A percentile compares a stretch with the other conserved stretches of the same genome.
phyloP scores from a whole-genome alignment of 768 basidiomycete genomes.

The Boletus subparvulus region DNA sequence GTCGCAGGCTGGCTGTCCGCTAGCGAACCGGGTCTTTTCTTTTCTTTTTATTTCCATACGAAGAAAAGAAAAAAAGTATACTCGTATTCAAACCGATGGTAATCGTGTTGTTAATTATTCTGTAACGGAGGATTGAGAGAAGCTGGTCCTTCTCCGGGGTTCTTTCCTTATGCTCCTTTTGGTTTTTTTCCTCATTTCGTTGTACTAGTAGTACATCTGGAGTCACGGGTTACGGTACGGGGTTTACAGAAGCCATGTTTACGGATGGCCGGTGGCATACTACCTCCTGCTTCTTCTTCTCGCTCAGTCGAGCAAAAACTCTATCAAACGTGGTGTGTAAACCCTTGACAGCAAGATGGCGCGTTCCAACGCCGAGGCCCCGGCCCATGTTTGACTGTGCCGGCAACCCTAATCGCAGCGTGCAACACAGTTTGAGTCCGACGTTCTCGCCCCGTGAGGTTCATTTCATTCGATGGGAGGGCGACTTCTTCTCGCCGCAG shows the following conservation, averaged over 20 bases:
- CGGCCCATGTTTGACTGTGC: not conserved
- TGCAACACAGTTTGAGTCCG: slow-evolving; percentile 3
- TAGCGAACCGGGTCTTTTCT: not conserved
- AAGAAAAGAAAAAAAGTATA: slow-evolving; percentile 17
- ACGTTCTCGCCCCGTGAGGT: not conserved
- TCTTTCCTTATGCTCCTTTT: slow-evolving; percentile 5
- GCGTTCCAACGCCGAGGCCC: not conserved
- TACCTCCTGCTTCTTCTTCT: not conserved
- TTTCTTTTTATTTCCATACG: not conserved
- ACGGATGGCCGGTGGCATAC: not conserved
- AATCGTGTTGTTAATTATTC: slow-evolving; percentile 23
- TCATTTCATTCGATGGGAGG: not conserved
- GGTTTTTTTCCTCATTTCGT: not conserved
- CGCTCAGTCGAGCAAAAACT: not conserved
- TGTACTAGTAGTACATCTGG: not conserved
- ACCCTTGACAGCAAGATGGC: not conserved
- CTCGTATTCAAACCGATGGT: not conserved
- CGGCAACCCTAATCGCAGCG: not conserved
- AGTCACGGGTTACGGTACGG: slow-evolving; percentile 1
- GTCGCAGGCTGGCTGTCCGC: slow-evolving; percentile 10
- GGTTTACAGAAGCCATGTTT: not conserved
- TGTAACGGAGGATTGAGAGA: slow-evolving; percentile 15
- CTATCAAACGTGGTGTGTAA: not conserved
- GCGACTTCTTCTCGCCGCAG: not conserved
- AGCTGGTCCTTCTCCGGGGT: slow-evolving; percentile 18